Evolutionary conservation across 2,329 filamentous ascomycete species (phyloP), one percentile per base, ranked within the genome.

Genomic region (Neophaeococcomyces aloes): DNA sequence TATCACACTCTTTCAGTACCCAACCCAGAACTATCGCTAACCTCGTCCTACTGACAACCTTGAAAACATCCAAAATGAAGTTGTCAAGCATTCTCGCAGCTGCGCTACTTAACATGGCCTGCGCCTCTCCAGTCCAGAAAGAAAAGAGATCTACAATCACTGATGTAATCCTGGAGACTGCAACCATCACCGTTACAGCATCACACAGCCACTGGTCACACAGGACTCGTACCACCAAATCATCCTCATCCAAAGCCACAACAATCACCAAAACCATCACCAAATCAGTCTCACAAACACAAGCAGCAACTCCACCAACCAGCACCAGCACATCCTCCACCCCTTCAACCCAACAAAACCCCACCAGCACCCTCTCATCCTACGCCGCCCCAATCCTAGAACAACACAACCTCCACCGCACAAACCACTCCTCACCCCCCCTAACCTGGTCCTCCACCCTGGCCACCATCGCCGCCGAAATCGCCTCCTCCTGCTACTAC

Each of bases 401-500:
- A 56, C 77, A 85, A 61, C 91, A 96, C 79, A 95, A 95, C 68
- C 57, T 81, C 42, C 85, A 91, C 67, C 88, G 91, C 51, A 62
- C 71, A 58, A 93, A 91, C 69, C 86, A 95, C 74, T 81, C 81
- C 14, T 78, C 78, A 29, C 58, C 65, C 17, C 72, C 67, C 34
- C 59, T 95, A 35, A 60, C 57, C 39, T 96, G 85, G 83, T 73
- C 80, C 55, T 58, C 67, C 7, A 66, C 66, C 33, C 75, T 86
- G 43, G 82, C 78, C 43, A 59, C 61, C 44, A 84, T 74, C 48
- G 87, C 87, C 32, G 52, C 67, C 38, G 65, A 66, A 44, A 76
- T 80, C 42, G 86, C 86, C 47, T 57, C 72, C 23, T 71, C 61
- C 27, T 94, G 87, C 63, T 68, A 74, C 32, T 89, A 88, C 55